These are phyloP conservation scores for Hippophae gyantsensis DNA, from an alignment of 306 rosid species.

Conservation along the genomic window DNA sequence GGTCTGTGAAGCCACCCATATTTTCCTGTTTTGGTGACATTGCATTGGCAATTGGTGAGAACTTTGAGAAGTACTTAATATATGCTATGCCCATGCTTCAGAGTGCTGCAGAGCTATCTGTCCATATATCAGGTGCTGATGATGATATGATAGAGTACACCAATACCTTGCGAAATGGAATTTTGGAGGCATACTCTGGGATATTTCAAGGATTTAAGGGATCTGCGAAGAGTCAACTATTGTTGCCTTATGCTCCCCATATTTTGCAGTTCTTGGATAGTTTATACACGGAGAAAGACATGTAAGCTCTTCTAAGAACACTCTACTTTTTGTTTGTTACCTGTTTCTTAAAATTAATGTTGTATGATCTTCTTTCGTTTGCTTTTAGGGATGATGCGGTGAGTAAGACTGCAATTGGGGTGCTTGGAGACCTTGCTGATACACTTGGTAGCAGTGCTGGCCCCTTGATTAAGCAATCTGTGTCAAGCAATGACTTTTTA, in stretches of 20 bases:
- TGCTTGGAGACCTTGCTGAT: conserved; percentile 90
- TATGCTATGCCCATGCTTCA: conserved; percentile 99
- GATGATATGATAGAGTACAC: conserved; percentile 91
- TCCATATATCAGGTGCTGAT: conserved; percentile 57
- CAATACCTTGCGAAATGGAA: conserved; percentile 83
- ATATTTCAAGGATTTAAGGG: conserved; percentile 93
- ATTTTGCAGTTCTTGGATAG: conserved; percentile 86
- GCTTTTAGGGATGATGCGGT: conserved; percentile 72
- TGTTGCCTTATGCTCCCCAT: conserved; percentile 82
- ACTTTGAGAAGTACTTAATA: conserved; percentile 77
- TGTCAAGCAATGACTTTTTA: conserved; percentile 77
- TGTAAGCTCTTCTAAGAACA: conserved; percentile 37
- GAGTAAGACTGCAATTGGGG: conserved; percentile 82
- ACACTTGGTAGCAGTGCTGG: conserved; percentile 66
- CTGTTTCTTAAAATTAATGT: background rate
- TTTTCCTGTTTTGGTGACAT: conserved; percentile 94
- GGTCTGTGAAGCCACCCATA: conserved; percentile 92
- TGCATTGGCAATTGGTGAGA: conserved; percentile 89
- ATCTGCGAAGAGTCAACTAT: conserved; percentile 67
- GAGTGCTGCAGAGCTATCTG: conserved; percentile 90
- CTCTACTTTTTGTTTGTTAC: background rate
- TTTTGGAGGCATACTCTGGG: conserved; percentile 89
- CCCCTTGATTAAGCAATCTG: conserved; percentile 69
- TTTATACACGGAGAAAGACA: conserved; percentile 74
- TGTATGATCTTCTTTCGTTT: conserved; percentile 10